Conservation (phyloP, 306 rosid genomes). For the Vigna unguiculata region DNA sequence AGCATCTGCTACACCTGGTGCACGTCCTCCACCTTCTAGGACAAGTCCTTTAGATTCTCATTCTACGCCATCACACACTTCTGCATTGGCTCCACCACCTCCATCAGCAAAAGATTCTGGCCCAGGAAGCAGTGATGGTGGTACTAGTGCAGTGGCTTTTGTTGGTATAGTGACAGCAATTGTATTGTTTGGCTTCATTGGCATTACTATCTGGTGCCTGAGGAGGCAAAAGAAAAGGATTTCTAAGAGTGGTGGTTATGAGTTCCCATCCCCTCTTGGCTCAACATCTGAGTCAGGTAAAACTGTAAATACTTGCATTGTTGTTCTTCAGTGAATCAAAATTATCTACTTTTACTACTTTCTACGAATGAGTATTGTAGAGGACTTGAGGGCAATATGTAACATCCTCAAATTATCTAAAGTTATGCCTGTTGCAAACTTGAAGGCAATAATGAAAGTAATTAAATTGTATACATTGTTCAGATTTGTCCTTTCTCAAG, state of each 20-base stretch:
- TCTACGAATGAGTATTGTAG: no score
- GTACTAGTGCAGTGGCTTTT: background rate
- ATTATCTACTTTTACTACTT: no score
- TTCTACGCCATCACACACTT: conserved; percentile 1
- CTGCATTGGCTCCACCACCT: conserved; percentile 1
- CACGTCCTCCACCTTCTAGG: conserved; percentile 15
- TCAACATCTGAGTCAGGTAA: conserved; percentile 3
- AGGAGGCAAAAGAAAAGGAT: conserved; percentile 9
- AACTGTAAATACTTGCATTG: background rate
- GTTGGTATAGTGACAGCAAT: background rate
- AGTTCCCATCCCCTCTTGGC: background rate
- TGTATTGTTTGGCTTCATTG: conserved; percentile 1
- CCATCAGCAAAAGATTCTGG: background rate
- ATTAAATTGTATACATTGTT: background rate
- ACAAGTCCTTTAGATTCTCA: conserved; percentile 8
- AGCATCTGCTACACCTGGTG: background rate
- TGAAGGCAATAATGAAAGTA: background rate
- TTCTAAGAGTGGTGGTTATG: background rate
- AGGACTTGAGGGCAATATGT: no score
- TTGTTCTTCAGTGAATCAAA: background rate
- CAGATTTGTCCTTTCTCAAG: background rate
- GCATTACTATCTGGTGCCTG: conserved; percentile 15
- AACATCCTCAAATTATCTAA: no score
- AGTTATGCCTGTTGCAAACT: no score
- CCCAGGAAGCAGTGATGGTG: background rate